Evolutionary conservation across 306 rosid species (phyloP), one percentile per base, ranked within the genome.

Genomic region (Acacia melanoxylon): DNA sequence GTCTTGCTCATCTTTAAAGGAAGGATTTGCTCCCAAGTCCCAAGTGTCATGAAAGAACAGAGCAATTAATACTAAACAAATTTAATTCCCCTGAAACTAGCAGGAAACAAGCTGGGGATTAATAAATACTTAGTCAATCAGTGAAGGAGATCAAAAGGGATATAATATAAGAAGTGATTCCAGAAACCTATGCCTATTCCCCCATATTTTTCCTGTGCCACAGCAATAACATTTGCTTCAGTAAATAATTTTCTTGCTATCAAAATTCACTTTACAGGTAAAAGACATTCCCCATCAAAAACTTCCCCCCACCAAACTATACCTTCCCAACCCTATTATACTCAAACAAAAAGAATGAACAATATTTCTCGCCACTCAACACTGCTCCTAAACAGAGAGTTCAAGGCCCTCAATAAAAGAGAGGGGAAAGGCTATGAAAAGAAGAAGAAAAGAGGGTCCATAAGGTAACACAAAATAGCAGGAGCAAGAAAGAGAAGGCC

Each of bases 241-340:
- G 76, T 89, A 91, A 92, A 85, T 81, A 88, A 81, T 80, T 86
- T 86, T 83, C 93, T 88, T 91, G 94, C 94, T 92, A 89, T 87
- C 94, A 95, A 93, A 95, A 92, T 92, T 93, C 89, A 91, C 99
- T 95, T 91, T 95, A 93, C 99, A 95, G 86, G 90, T 91, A 93
- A 86, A 77, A 78, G 89, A 83, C 89, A 45, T 78, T 74, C 81
- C 69, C 77, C 72, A 81, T 79, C 72, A 81, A 79, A 86, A 78
- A 83, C 88, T 83, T 84, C 84, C 90, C 89, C 89, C 90, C 89
- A 87, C 85, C 95, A 85, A 92, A 90, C 97, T 88, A 90, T 87
- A 88, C 93, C 94, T 86, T 86, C 88, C 93, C 88, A 88, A 84
- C 81, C 89, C 95, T 87, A 87, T 11, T 83, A 82, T 81, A 90